These are phyloP conservation scores for Fusarium tjaetaba DNA, from an alignment of 2,329 filamentous ascomycete genomes.

Conservation along the genomic window DNA sequence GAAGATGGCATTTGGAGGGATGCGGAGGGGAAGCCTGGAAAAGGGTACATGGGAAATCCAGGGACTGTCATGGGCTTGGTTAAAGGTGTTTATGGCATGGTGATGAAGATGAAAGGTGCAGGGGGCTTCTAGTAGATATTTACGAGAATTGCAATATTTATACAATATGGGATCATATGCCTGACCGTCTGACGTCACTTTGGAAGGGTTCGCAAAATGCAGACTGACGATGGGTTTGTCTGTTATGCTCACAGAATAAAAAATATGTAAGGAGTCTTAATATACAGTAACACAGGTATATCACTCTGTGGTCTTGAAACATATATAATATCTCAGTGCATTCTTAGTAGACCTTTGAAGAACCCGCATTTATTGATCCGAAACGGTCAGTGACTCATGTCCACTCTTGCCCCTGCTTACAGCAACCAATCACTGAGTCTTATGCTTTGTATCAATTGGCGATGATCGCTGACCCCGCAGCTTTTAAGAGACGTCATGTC, in stretches of 20 bases:
- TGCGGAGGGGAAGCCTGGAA: slow-evolving; percentile 8
- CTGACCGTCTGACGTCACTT: background rate
- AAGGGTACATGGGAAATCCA: slow-evolving; percentile 34
- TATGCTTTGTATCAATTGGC: background rate
- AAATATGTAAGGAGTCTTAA: fast-evolving
- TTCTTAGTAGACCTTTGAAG: background rate
- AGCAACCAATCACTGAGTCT: background rate
- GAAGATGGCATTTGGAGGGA: slow-evolving; percentile 37
- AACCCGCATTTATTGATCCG: background rate
- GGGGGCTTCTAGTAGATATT: background rate
- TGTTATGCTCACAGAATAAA: background rate
- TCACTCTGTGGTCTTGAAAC: too few relatives aligned
- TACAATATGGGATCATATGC: too few relatives aligned
- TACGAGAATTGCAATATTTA: background rate
- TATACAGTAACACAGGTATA: fast-evolving
- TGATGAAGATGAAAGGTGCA: slow-evolving; percentile 23
- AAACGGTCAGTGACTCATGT: background rate
- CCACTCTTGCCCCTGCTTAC: background rate
- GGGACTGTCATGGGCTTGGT: slow-evolving; percentile 15
- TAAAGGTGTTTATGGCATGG: slow-evolving; percentile 28
- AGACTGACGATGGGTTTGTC: background rate
- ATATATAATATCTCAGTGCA: background rate
- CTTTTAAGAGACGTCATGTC: background rate
- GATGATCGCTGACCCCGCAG: background rate
- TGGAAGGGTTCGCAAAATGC: background rate